A percentile compares a stretch with the other conserved stretches of the same genome.
Conservation (phyloP, 306 rosid genomes). For the Gynostemma pentaphyllum region DNA sequence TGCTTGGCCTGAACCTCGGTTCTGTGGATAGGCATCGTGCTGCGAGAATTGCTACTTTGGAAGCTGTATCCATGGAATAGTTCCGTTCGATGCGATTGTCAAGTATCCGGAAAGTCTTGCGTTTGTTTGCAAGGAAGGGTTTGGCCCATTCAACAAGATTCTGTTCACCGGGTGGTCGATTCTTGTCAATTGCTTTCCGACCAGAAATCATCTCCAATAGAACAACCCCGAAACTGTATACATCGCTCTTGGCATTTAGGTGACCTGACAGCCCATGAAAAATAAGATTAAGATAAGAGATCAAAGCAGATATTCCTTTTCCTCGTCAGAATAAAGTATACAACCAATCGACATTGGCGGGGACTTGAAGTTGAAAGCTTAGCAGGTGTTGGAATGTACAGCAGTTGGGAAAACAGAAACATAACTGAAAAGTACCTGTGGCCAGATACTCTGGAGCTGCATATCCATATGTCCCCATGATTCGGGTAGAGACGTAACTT, state of each 20-base stretch:
- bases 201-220: slow-evolving; percentile 38
- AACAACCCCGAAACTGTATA: slow-evolving; percentile 43
- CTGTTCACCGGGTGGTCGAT: slow-evolving; percentile 36
- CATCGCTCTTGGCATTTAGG: slow-evolving; percentile 37
- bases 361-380: too few relatives aligned
- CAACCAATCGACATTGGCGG: background rate
- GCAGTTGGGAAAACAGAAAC: too few relatives aligned
- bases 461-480: slow-evolving; percentile 48
- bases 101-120: slow-evolving; percentile 32
- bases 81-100: slow-evolving; percentile 36
- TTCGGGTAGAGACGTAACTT: slow-evolving; percentile 43
- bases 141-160: slow-evolving; percentile 39
- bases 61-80: slow-evolving; percentile 31
- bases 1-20: slow-evolving; percentile 35
- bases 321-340: background rate
- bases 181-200: slow-evolving; percentile 40
- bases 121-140: slow-evolving; percentile 31
- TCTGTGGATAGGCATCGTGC: slow-evolving; percentile 30
- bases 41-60: slow-evolving; percentile 26
- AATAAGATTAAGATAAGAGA: slow-evolving; percentile 2
- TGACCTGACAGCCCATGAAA: slow-evolving; percentile 25
- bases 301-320: background rate
- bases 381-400: too few relatives aligned
- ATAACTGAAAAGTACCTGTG: slow-evolving; percentile 21
- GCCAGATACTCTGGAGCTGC: slow-evolving; percentile 50